Percentiles rank a stretch among this genome's conserved stretches.
phyloP scores from a whole-genome alignment of 345 rosid species.

The Raphanus raphanistrum region DNA sequence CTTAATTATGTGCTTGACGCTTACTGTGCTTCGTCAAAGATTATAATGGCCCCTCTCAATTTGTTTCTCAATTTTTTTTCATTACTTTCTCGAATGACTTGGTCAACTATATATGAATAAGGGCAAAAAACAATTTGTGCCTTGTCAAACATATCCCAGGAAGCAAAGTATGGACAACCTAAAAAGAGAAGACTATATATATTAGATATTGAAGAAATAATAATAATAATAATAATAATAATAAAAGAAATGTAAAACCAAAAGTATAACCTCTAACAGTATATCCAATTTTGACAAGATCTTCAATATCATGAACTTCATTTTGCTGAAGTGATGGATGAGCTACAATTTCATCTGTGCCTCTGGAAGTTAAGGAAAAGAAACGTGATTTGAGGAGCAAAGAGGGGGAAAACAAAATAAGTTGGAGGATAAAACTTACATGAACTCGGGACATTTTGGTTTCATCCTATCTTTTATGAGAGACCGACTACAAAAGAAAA shows the following conservation, averaged over 20 bases:
- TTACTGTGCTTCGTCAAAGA: neutral
- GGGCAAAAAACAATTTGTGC: neutral
- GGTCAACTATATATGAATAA: neutral
- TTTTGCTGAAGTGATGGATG: neutral
- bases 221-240: neutral
- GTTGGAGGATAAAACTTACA: neutral
- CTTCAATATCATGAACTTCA: neutral
- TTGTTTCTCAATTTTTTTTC: neutral
- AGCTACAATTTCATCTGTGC: neutral
- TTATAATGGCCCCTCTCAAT: neutral
- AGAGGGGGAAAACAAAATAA: neutral
- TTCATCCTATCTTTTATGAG: neutral
- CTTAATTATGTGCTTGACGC: neutral
- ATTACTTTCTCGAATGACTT: neutral
- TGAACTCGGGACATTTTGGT: neutral
- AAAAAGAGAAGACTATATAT: neutral
- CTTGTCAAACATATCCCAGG: neutral
- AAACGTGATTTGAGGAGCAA: neutral
- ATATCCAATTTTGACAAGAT: neutral
- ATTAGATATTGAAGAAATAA: neutral
- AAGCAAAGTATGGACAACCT: neutral
- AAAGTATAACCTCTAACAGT: neutral
- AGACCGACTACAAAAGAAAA: neutral
- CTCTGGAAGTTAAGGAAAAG: neutral
- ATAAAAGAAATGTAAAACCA: neutral